phyloP scores from a whole-genome alignment of 176 grass and related monocot species.

The Neostapfia colusana region DNA sequence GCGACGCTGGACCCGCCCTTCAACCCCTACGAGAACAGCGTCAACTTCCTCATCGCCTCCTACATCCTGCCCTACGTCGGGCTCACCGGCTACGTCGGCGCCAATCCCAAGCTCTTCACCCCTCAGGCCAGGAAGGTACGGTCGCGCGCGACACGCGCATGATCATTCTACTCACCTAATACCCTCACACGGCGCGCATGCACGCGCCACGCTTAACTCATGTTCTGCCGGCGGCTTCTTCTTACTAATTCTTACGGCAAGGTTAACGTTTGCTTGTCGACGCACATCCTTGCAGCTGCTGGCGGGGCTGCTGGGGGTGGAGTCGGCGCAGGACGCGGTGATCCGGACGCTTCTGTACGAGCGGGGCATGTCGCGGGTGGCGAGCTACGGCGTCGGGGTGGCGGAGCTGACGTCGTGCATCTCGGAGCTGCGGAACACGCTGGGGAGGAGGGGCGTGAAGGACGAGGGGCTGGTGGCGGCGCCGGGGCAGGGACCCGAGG shows the following conservation, averaged over 20 bases:
- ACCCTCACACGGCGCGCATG: neutral
- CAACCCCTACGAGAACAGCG: slow-evolving; percentile 74
- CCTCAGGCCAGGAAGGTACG: slow-evolving; percentile 63
- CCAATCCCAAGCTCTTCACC: slow-evolving; percentile 74
- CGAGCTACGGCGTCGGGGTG: slow-evolving; percentile 56
- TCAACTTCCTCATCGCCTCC: slow-evolving; percentile 85
- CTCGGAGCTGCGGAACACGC: slow-evolving; percentile 66
- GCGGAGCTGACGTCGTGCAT: slow-evolving; percentile 71
- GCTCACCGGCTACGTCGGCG: slow-evolving; percentile 88
- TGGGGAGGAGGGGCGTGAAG: slow-evolving; percentile 63
- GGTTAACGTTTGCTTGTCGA: neutral
- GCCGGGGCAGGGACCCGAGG: slow-evolving; percentile 53
- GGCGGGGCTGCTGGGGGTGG: slow-evolving; percentile 75
- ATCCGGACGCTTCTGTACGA: slow-evolving; percentile 76
- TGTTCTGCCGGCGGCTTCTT: neutral
- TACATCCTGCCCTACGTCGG: slow-evolving; percentile 93
- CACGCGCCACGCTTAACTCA: neutral
- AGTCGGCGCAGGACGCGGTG: slow-evolving; percentile 88
- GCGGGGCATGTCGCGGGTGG: slow-evolving; percentile 42
- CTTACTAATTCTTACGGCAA: no score
- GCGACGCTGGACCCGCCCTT: slow-evolving; percentile 71
- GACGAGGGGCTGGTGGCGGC: slow-evolving; percentile 73
- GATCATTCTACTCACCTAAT: slow-evolving; percentile 15
- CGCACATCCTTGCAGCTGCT: slow-evolving; percentile 46
- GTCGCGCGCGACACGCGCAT: neutral